These are phyloP conservation scores for Tolypocladium ovalisporum DNA, from an alignment of 2,329 filamentous ascomycete genomes.

Conservation along the genomic window DNA sequence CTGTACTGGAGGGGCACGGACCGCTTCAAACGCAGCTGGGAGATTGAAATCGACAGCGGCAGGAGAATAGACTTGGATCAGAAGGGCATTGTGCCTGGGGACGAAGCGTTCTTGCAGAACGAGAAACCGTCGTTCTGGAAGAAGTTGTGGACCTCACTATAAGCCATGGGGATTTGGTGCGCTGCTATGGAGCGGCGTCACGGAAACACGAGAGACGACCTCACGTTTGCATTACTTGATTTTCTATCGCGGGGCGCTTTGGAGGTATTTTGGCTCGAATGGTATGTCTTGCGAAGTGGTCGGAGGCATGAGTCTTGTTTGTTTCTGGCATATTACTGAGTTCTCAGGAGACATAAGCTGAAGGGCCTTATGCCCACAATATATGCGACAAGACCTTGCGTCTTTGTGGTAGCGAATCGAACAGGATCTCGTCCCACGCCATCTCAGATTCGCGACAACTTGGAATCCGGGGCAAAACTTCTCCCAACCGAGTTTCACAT, in stretches of 20 bases:
- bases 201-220: background rate
- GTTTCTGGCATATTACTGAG: background rate
- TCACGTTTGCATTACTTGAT: background rate
- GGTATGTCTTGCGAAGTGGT: background rate
- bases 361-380: background rate
- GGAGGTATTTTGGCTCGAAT: background rate
- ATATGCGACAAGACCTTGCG: background rate
- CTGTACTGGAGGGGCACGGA: slow-evolving; percentile 38
- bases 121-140: slow-evolving; percentile 29
- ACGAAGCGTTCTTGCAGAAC: slow-evolving; percentile 16
- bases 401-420: no score
- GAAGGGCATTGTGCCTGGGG: slow-evolving; percentile 15
- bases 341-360: background rate
- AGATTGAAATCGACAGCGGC: slow-evolving; percentile 47
- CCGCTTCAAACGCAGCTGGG: slow-evolving; percentile 33
- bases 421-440: no score
- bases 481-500: no score
- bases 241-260: background rate
- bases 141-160: slow-evolving; percentile 30
- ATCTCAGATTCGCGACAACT: no score
- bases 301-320: background rate
- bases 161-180: slow-evolving; percentile 1
- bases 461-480: no score
- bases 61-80: slow-evolving; percentile 44
- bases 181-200: background rate